Evolutionary conservation across 2,329 filamentous ascomycete genomes (phyloP).

Genomic region (Trichoderma brevicompactum): DNA sequence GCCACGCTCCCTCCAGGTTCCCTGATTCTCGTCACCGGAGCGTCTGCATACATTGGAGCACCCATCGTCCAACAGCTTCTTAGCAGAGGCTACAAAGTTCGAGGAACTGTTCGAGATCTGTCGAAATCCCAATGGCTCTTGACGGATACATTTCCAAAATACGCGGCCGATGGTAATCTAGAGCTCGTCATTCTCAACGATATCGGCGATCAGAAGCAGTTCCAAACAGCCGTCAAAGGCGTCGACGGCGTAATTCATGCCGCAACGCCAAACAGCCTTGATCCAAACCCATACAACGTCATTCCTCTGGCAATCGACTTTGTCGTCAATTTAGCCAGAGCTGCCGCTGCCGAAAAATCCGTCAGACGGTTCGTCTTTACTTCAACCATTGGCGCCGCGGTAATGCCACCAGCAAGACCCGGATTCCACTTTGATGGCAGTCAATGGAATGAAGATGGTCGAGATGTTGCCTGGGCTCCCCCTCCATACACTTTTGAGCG

Average conservation of each 20-base stretch:
- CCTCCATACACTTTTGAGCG: not conserved
- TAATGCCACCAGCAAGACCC: slow-evolving; percentile 38
- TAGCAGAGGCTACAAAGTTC: slow-evolving; percentile 45
- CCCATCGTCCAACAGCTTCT: slow-evolving; percentile 44
- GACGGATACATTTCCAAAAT: not conserved
- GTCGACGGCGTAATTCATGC: not conserved
- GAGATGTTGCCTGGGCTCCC: not conserved
- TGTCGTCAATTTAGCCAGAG: slow-evolving; percentile 36
- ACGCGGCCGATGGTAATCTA: not conserved
- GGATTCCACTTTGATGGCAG: not conserved
- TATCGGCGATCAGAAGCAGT: not conserved
- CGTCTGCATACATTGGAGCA: slow-evolving; percentile 29
- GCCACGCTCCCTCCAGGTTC: slow-evolving; percentile 31
- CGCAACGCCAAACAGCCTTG: not conserved
- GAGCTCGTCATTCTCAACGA: not conserved
- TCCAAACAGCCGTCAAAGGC: not conserved
- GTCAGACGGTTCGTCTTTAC: slow-evolving; percentile 44
- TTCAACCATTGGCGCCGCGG: too few species aligned
- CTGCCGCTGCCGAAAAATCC: slow-evolving; percentile 37
- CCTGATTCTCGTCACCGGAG: slow-evolving; percentile 33
- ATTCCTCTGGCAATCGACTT: slow-evolving; percentile 40
- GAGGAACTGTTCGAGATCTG: slow-evolving; percentile 39
- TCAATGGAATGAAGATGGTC: not conserved
- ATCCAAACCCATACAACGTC: slow-evolving; percentile 31
- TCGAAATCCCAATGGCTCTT: not conserved